These are phyloP conservation scores for Taphrina wiesneri DNA, from an alignment of 1,139 yeast genomes.

Conservation along the genomic window DNA sequence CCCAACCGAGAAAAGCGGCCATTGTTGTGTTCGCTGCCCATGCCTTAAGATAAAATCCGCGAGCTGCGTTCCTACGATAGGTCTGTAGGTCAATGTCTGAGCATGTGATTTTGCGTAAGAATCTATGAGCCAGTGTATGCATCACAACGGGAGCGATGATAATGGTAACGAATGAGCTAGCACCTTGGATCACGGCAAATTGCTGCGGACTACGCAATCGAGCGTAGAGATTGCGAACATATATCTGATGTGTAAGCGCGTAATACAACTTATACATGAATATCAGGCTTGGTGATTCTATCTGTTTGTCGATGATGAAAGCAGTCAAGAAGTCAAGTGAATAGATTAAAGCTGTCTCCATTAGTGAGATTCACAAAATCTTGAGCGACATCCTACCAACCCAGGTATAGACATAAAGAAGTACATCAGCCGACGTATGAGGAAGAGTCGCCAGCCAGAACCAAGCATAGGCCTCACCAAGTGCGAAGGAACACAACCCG, in stretches of 20 bases:
- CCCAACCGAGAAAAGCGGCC: constrained; percentile 38
- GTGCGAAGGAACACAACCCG: constrained; percentile 35
- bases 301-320: constrained; percentile 30
- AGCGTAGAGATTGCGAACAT: constrained; percentile 37
- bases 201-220: constrained; percentile 38
- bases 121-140: constrained; percentile 30
- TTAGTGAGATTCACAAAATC: background rate
- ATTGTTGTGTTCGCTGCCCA: constrained; percentile 37
- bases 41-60: constrained; percentile 36
- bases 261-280: constrained; percentile 37
- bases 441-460: constrained; percentile 36
- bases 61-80: constrained; percentile 34
- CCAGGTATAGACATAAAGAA: constrained; percentile 36
- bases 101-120: constrained; percentile 9
- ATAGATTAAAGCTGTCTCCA: constrained; percentile 24
- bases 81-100: constrained; percentile 7
- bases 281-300: constrained; percentile 34
- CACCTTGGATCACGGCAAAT: constrained; percentile 37
- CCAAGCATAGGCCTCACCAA: constrained; percentile 37
- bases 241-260: constrained; percentile 36
- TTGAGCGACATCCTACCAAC: constrained; percentile 1
- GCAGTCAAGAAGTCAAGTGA: constrained; percentile 35
- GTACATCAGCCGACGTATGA: constrained; percentile 35
- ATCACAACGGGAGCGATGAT: constrained; percentile 34
- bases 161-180: constrained; percentile 36